phyloP scores from a whole-genome alignment of 495 filamentous ascomycete genomes.

The Cladorrhinum samala region DNA sequence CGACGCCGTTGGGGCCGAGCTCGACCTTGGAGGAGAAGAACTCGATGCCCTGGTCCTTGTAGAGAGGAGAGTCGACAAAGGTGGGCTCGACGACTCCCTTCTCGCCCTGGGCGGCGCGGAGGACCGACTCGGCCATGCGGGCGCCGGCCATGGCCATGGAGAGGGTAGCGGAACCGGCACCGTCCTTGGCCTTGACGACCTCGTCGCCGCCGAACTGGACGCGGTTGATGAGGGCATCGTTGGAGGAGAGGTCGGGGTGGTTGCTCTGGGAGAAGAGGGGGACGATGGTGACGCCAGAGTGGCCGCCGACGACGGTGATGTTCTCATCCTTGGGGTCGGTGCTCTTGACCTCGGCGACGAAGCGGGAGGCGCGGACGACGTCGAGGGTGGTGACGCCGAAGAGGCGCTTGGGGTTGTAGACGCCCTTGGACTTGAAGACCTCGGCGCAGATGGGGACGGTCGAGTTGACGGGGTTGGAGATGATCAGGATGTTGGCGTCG shows the following conservation, averaged over 20 bases:
- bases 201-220: conserved; percentile 99
- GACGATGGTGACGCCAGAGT: conserved; percentile 97
- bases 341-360: conserved; percentile 86
- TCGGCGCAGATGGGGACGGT: conserved; percentile 96
- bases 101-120: conserved; percentile 87
- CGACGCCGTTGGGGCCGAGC: conserved; percentile 91
- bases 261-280: conserved; percentile 92
- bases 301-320: conserved; percentile 92
- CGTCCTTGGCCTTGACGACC: conserved; percentile 98
- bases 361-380: conserved; percentile 93
- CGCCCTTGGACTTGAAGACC: conserved; percentile 85
- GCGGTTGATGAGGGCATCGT: conserved; percentile 76
- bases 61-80: conserved; percentile 93
- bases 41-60: conserved; percentile 92
- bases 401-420: conserved; percentile 97
- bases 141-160: conserved; percentile 99
- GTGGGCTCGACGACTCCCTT: conserved; percentile 94
- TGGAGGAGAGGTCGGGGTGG: conserved; percentile 73
- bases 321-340: conserved; percentile 88
- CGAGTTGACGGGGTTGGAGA: conserved; percentile 98
- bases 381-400: conserved; percentile 99
- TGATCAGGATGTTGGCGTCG: conserved; percentile 92
- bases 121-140: conserved; percentile 89
- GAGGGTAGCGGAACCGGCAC: conserved; percentile 94
- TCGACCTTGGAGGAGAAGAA: conserved; percentile 94